Percentiles rank a stretch among this genome's conserved stretches.
These are phyloP conservation scores for Sarcodon sp. DNA, from an alignment of 768 basidiomycete species.

Conservation along the genomic window DNA sequence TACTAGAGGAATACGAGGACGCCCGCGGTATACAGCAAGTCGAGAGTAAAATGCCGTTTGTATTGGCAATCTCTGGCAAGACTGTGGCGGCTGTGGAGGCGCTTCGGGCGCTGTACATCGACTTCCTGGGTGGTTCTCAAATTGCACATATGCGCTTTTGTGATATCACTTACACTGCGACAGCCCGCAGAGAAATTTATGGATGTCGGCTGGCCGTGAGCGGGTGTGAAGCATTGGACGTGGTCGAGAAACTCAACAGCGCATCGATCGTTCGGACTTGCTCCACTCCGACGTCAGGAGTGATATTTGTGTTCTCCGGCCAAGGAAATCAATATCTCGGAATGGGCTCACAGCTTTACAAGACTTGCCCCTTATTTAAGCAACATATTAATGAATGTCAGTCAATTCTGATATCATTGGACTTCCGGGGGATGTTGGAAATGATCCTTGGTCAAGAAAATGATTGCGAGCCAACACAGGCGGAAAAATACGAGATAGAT, in stretches of 20 bases:
- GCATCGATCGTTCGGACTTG: slow-evolving; percentile 20
- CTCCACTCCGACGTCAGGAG: slow-evolving; percentile 14
- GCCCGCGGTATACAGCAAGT: not conserved
- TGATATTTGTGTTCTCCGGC: slow-evolving; percentile 63
- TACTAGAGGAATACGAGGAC: slow-evolving; percentile 36
- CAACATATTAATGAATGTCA: slow-evolving; percentile 47
- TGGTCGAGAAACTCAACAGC: slow-evolving; percentile 21
- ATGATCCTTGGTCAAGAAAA: slow-evolving; percentile 17
- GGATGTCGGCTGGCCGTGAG: slow-evolving; percentile 37
- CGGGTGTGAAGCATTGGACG: slow-evolving; percentile 12
- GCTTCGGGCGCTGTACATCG: slow-evolving; percentile 32
- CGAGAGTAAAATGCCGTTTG: slow-evolving; percentile 13
- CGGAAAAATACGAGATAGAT: slow-evolving; percentile 25
- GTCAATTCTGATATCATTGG: slow-evolving; percentile 28
- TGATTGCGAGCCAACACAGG: not conserved
- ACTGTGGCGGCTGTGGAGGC: slow-evolving; percentile 29
- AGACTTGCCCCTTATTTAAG: slow-evolving; percentile 32
- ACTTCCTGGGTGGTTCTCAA: slow-evolving; percentile 25
- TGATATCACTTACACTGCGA: slow-evolving; percentile 55
- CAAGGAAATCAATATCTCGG: slow-evolving; percentile 57
- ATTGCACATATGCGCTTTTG: slow-evolving; percentile 15
- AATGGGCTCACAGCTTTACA: slow-evolving; percentile 51
- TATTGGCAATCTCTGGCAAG: slow-evolving; percentile 56
- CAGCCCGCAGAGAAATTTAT: slow-evolving; percentile 49
- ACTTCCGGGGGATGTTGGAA: slow-evolving; percentile 35